Evolutionary conservation across 106 monocot species (phyloP).

Genomic region (Dendrobium catenatum): DNA sequence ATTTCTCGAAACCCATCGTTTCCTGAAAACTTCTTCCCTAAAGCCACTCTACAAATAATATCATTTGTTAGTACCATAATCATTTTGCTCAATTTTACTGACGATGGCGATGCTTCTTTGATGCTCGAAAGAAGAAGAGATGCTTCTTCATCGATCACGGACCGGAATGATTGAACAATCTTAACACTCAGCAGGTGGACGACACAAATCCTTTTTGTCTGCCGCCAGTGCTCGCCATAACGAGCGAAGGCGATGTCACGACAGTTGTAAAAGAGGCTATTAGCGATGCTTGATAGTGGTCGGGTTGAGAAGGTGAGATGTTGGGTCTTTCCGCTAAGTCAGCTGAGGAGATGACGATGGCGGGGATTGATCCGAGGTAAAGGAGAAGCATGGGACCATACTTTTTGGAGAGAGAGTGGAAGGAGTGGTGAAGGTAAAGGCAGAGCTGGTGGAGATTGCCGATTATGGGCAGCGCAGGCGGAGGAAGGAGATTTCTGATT

Average conservation of each 20-base stretch:
- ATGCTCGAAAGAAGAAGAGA: neutral
- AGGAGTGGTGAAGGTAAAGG: neutral
- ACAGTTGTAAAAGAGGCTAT: neutral
- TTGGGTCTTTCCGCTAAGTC: constrained; percentile 8
- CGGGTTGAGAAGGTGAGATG: constrained; percentile 1
- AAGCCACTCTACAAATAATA: constrained; percentile 13
- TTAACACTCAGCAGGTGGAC: constrained; percentile 8
- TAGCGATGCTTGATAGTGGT: neutral
- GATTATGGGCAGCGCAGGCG: constrained; percentile 2
- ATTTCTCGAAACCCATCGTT: neutral
- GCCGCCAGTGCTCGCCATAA: constrained; percentile 8
- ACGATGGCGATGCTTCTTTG: neutral
- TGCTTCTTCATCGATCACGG: constrained; percentile 9
- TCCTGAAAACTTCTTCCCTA: constrained; percentile 15
- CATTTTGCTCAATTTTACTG: constrained; percentile 22
- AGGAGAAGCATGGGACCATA: constrained; percentile 12
- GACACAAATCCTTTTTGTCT: constrained; percentile 14
- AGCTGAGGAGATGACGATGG: constrained; percentile 4
- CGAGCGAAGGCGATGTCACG: constrained; percentile 7
- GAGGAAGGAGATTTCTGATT: neutral
- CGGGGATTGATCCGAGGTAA: neutral
- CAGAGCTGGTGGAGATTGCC: constrained; percentile 13
- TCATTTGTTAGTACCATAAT: neutral
- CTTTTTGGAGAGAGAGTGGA: constrained; percentile 4
- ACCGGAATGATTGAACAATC: neutral